phyloP scores from a whole-genome alignment of 148 eudicot species.

The Rhododendron vialii region DNA sequence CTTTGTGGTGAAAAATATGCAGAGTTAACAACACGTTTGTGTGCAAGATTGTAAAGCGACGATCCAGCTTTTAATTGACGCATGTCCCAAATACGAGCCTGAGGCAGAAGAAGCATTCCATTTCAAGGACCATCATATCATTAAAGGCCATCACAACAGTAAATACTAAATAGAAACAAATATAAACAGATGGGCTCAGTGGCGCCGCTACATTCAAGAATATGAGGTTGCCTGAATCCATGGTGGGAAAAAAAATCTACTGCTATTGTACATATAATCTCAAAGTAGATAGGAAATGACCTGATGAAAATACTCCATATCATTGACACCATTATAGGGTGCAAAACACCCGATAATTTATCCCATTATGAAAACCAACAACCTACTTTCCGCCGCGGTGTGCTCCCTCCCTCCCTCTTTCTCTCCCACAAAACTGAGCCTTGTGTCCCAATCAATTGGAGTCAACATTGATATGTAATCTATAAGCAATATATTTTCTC shows the following conservation, averaged over 20 bases:
- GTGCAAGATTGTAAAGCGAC: conserved; percentile 59
- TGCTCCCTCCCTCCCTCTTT: too few species aligned
- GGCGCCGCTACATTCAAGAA: background rate
- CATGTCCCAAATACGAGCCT: conserved; percentile 98
- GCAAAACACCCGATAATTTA: background rate
- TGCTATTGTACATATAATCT: background rate
- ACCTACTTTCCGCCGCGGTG: too few species aligned
- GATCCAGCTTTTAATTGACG: conserved; percentile 70
- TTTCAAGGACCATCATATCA: background rate
- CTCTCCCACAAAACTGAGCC: background rate
- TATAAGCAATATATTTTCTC: background rate
- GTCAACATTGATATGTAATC: background rate
- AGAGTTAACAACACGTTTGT: conserved; percentile 89
- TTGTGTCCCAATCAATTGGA: background rate
- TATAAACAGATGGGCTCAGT: background rate
- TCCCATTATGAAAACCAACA: background rate
- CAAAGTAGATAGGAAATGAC: background rate
- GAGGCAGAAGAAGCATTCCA: conserved; percentile 10
- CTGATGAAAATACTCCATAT: too few species aligned
- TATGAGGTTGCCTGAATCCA: background rate
- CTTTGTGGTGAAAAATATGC: conserved; percentile 91
- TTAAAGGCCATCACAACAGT: background rate
- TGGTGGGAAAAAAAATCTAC: background rate
- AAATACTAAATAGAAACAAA: background rate
- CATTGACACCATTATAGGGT: background rate